Conservation (phyloP, 768 basidiomycete genomes). For the Coprinopsis marcescibilis region DNA sequence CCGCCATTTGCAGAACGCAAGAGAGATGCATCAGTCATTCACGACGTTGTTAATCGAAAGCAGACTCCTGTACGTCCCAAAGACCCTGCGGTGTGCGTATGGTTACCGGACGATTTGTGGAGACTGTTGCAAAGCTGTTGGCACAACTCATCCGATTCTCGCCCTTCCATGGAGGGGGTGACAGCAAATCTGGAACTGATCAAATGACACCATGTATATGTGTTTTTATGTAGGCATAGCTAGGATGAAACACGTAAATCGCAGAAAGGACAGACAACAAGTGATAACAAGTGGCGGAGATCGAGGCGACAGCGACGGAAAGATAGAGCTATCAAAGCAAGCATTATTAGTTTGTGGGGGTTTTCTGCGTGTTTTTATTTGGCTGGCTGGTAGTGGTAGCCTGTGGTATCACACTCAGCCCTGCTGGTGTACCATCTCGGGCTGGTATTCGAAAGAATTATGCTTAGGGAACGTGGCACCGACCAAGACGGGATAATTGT, state of each 20-base stretch:
- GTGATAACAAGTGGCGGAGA: not conserved
- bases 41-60: slow-evolving; percentile 32
- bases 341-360: not conserved
- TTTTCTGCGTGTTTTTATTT: too few relatives aligned
- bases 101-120: slow-evolving; percentile 48
- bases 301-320: too few relatives aligned
- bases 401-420: not conserved
- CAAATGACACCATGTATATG: slow-evolving; percentile 7
- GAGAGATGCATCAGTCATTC: slow-evolving; percentile 46
- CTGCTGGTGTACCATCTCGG: slow-evolving; percentile 1
- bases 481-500: not conserved
- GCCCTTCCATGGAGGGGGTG: slow-evolving; percentile 39
- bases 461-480: not conserved
- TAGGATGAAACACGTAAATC: not conserved
- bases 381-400: not conserved
- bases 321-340: too few relatives aligned
- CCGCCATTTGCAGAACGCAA: slow-evolving; percentile 45
- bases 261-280: not conserved
- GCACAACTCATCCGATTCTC: slow-evolving; percentile 28
- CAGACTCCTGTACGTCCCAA: slow-evolving; percentile 39
- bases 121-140: slow-evolving; percentile 41
- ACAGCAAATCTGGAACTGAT: slow-evolving; percentile 13
- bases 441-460: not conserved
- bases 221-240: not conserved
- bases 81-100: slow-evolving; percentile 23